Percentiles rank a stretch among this genome's conserved stretches.
Evolutionary conservation across 2,329 filamentous ascomycete species (phyloP).

Genomic region (Microcyclospora pomicola): DNA sequence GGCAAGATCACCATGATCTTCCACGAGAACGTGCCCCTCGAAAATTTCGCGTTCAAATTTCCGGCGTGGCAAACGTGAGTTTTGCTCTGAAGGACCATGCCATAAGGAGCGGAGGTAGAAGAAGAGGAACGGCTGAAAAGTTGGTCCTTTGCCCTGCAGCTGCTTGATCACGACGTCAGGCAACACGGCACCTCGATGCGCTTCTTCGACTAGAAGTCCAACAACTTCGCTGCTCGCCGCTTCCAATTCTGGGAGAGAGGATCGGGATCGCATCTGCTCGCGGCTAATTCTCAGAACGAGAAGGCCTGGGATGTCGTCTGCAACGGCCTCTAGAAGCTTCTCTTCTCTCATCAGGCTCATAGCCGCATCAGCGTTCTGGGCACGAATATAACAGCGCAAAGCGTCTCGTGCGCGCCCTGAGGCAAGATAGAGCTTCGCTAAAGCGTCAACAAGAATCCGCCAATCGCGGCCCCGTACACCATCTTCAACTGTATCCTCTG

Average conservation of each 20-base stretch:
- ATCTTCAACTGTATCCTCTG: constrained; percentile 61
- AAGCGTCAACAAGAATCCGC: constrained; percentile 72
- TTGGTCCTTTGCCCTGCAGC: constrained; percentile 47
- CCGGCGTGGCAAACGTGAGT: constrained; percentile 12
- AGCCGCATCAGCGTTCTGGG: constrained; percentile 82
- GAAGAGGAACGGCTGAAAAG: constrained; percentile 61
- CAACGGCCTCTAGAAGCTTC: constrained; percentile 74
- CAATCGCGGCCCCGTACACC: constrained; percentile 62
- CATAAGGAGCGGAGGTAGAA: constrained; percentile 85
- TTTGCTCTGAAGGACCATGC: constrained; percentile 49
- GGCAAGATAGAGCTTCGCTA: constrained; percentile 74
- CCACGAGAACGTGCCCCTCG: constrained; percentile 53
- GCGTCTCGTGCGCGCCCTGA: constrained; percentile 73
- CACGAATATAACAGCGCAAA: constrained; percentile 71
- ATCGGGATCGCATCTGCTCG: constrained; percentile 46
- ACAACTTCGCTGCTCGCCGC: constrained; percentile 72
- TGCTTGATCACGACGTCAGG: constrained; percentile 67
- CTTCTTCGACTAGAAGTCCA: constrained; percentile 75
- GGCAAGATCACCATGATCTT: constrained; percentile 75
- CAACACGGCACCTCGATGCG: constrained; percentile 71
- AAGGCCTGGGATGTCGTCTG: constrained; percentile 80
- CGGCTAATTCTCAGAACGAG: constrained; percentile 73
- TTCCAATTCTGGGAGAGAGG: constrained; percentile 58
- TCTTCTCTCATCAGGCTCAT: constrained; percentile 77
- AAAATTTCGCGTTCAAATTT: constrained; percentile 23